These are phyloP conservation scores for Xerocomus brunneocitrinus DNA, from an alignment of 768 basidiomycete species.

Conservation along the genomic window DNA sequence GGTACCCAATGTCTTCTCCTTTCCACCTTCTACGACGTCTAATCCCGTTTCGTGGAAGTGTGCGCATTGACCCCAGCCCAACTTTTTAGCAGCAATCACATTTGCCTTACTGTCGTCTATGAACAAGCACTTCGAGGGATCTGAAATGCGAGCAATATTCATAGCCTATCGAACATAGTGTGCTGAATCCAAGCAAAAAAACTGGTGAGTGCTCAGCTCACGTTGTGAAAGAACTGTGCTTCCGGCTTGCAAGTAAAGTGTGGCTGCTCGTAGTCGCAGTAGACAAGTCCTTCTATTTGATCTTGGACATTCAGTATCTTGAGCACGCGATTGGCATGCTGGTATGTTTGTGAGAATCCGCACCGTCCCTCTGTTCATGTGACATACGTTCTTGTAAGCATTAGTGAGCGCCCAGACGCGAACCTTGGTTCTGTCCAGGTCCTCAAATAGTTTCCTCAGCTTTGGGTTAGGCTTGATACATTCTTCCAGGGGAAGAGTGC, in stretches of 20 bases:
- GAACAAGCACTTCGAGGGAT: slow-evolving; percentile 72
- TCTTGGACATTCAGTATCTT: slow-evolving; percentile 68
- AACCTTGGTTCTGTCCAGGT: slow-evolving; percentile 71
- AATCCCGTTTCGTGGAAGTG: slow-evolving; percentile 73
- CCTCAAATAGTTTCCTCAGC: slow-evolving; percentile 64
- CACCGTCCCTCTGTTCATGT: slow-evolving; percentile 13
- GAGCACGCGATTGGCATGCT: slow-evolving; percentile 83
- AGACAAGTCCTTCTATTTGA: slow-evolving; percentile 69
- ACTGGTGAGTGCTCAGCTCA: slow-evolving; percentile 32
- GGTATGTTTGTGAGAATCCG: slow-evolving; percentile 5
- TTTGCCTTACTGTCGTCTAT: slow-evolving; percentile 74
- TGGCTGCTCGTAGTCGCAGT: slow-evolving; percentile 66
- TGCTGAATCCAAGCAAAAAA: neutral
- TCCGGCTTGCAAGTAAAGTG: slow-evolving; percentile 83
- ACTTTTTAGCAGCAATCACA: slow-evolving; percentile 56
- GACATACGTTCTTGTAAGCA: slow-evolving; percentile 64
- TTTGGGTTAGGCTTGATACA: slow-evolving; percentile 64
- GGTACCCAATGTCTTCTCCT: slow-evolving; percentile 40
- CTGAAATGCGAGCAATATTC: slow-evolving; percentile 51
- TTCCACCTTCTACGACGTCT: slow-evolving; percentile 60
- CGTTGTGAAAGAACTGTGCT: slow-evolving; percentile 61
- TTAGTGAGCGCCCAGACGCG: slow-evolving; percentile 88
- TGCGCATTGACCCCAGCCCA: slow-evolving; percentile 71
- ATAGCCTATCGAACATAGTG: slow-evolving; percentile 48
- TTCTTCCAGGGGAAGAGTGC: slow-evolving; percentile 74